These are phyloP conservation scores for Suillus tomentosus DNA, from an alignment of 768 basidiomycete species.

Conservation along the genomic window DNA sequence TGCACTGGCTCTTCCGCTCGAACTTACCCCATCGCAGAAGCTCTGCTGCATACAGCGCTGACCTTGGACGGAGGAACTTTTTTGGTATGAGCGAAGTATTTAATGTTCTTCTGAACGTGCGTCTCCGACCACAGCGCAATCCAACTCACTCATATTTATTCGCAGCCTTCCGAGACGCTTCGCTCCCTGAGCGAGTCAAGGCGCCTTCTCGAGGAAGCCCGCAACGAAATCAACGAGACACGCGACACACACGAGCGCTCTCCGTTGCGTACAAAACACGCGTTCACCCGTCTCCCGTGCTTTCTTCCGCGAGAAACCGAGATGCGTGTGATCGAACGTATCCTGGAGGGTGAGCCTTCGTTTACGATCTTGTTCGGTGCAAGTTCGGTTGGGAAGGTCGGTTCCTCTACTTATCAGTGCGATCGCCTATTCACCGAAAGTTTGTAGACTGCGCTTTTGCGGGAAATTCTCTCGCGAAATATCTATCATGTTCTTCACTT, in stretches of 20 bases:
- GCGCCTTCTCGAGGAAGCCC: constrained; percentile 74
- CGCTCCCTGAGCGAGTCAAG: constrained; percentile 80
- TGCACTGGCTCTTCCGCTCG: constrained; percentile 77
- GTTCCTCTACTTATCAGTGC: constrained; percentile 5
- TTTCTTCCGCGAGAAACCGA: constrained; percentile 74
- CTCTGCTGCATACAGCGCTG: constrained; percentile 57
- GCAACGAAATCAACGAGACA: constrained; percentile 70
- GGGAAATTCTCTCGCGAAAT: constrained; percentile 71
- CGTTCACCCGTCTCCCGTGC: constrained; percentile 73
- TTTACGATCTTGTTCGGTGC: constrained; percentile 83
- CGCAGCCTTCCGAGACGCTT: constrained; percentile 75
- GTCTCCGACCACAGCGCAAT: constrained; percentile 25
- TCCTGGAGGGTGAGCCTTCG: constrained; percentile 66
- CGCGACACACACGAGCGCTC: constrained; percentile 48
- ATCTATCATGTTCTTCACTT: constrained; percentile 82
- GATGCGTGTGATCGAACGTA: constrained; percentile 62
- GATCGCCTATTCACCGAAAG: constrained; percentile 4
- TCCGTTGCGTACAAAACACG: constrained; percentile 71
- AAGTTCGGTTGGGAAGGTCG: constrained; percentile 79
- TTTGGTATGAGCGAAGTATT: constrained; percentile 83
- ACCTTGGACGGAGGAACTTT: constrained; percentile 68
- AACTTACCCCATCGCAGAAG: constrained; percentile 67
- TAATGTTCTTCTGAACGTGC: constrained; percentile 71
- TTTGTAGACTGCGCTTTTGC: constrained; percentile 69
- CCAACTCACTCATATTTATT: constrained; percentile 15